Evolutionary conservation across 129 eudicot species (phyloP).

Genomic region (Flaveria brownii): DNA sequence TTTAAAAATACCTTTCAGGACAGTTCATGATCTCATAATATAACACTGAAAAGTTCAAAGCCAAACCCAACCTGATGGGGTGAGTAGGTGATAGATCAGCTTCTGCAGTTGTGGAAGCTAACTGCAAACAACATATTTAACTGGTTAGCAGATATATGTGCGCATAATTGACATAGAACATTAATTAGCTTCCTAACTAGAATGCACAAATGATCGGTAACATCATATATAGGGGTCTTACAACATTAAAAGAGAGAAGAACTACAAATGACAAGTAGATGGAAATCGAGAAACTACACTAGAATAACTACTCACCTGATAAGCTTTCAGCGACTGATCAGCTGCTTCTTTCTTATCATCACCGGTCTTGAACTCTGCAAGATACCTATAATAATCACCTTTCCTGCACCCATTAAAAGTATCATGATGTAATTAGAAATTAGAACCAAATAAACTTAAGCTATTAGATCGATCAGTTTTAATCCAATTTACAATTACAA

Average conservation of each 20-base stretch:
- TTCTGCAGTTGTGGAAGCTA: constrained; percentile 52
- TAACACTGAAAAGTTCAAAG: constrained; percentile 58
- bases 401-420: constrained; percentile 39
- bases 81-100: constrained; percentile 52
- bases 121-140: constrained; percentile 25
- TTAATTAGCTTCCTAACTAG: background rate
- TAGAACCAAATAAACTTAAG: constrained; percentile 7
- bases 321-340: constrained; percentile 56
- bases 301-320: constrained; percentile 38
- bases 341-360: constrained; percentile 58
- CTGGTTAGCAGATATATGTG: constrained; percentile 8
- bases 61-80: constrained; percentile 59
- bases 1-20: constrained; percentile 45
- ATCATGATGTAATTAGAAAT: constrained; percentile 6
- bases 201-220: background rate
- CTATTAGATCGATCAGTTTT: background rate
- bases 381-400: constrained; percentile 60
- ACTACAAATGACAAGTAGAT: too few relatives aligned
- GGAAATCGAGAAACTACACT: background rate
- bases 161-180: background rate
- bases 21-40: constrained; percentile 62
- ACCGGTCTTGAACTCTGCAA: constrained; percentile 56
- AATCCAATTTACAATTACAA: background rate
- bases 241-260: background rate
- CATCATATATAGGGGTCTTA: background rate